Evolutionary conservation across 2,329 filamentous ascomycete species (phyloP), one percentile per base, ranked within the genome.

Genomic region (Epichloe amarillans): DNA sequence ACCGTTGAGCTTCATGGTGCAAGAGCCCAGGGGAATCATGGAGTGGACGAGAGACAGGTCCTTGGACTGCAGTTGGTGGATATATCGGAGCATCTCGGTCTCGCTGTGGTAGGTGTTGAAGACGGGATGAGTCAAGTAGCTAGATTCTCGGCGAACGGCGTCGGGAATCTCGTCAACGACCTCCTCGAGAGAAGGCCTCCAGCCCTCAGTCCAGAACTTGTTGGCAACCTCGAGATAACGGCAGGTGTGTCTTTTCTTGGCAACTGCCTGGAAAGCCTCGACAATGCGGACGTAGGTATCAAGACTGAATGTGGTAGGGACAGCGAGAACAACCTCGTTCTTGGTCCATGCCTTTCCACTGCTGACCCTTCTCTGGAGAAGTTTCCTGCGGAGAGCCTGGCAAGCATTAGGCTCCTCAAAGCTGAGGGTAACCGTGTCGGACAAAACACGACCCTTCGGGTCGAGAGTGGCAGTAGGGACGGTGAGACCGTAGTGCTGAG

Each of bases 1-100:
- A 41, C 86, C 87, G 66, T 96, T 96, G 49, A 96, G 81, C 75
- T 97, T 97, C 91, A 97, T 97, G 14, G 91, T 97, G 74, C 91
- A 97, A 1, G 91, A 96, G 19, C 91, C 91, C 1, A 97, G 79
- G 2, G 89, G 89, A 54, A 97, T 97, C 91, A 97, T 97, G 15
- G 90, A 96, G 70, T 97, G 91, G 2, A 90, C 87, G 5, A 96
- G 76, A 1, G 91, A 96, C 14, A 97, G 72, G 64, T 97, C 91
- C 72, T 95, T 96, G 47, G 89, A 95, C 65, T 95, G 86, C 5
- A 97, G 75, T 64, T 95, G 88, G 64, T 91, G 77, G 60, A 97
- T 95, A 70, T 97, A 97, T 42, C 91, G 84, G 47, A 97, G 74
- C 60, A 97, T 79, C 68, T 96, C 88, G 0, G 91, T 96, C 70